Evolutionary conservation across 768 basidiomycete genomes (phyloP), one percentile per base, ranked within the genome.

Genomic region (Mycena crocata): DNA sequence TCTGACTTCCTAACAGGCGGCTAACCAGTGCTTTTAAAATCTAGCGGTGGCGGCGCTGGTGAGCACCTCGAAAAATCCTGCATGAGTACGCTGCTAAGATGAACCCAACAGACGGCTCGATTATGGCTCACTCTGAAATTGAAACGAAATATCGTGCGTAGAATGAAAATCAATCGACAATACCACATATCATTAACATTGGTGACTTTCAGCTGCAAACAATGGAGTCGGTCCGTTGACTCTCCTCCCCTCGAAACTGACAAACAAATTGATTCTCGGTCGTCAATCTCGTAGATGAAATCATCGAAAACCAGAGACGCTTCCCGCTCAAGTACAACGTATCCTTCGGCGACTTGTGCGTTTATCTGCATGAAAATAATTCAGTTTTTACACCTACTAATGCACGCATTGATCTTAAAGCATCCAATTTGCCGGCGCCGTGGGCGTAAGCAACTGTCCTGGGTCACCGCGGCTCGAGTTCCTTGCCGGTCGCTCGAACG

Each of bases 391-490:
- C 30, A 2, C 12, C 15, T 30, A 21, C 17, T 48, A 24, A 54
- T 19, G 1, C 7, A n/a, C n/a, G n/a, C 35, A 19, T 30, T 23
- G 9, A 21, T 12, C 32, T 57, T 57, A 2, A 23, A 72, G 73
- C 56, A 79, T 79, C 52, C 79, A 79, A 56, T 78, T 81, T 46
- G 79, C 77, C 26, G 78, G 74, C 46, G 77, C 76, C 10, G 77
- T 82, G 34, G 79, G 74, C 49, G 67, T 79, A 6, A 71, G 73
- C 51, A 81, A 81, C 70, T 83, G 82, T 64, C 75, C 80, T 23
- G 82, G 81, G 59, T 80, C 79, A 50, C 82, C 82, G 26, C 76
- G 70, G 1, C 70, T 82, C 2, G 71, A 74, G 57, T 82, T 82
- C 72, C 73, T 82, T 32, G 71, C 79, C 42, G 82, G 82, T n/a